phyloP scores from a whole-genome alignment of 148 eudicot genomes.

The Vaccinium myrtillus region DNA sequence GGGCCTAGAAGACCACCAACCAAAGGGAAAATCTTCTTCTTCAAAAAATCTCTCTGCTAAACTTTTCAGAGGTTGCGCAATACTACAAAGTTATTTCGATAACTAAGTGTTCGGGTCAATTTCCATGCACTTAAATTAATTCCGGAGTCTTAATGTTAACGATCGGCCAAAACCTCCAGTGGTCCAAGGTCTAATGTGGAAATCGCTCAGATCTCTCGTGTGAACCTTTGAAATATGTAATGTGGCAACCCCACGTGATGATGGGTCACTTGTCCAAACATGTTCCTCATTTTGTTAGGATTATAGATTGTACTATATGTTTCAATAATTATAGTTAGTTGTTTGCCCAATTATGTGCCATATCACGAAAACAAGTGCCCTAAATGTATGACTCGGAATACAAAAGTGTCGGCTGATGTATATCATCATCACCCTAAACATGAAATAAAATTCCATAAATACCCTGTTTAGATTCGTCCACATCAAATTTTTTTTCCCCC shows the following conservation, averaged over 20 bases:
- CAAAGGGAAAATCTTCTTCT: neutral
- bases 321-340: neutral
- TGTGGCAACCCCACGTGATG: neutral
- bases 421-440: neutral
- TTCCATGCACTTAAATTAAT: no score
- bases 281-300: no score
- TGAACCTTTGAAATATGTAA: neutral
- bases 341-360: neutral
- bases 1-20: neutral
- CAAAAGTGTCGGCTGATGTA: neutral
- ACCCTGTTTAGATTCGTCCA: no score
- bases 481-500: no score
- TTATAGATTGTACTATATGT: no score
- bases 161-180: no score
- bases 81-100: no score
- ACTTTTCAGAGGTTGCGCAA: neutral
- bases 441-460: no score
- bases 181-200: no score
- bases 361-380: neutral
- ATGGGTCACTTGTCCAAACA: neutral
- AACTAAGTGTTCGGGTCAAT: no score
- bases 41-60: neutral
- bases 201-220: no score
- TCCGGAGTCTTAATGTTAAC: no score
- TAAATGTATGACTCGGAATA: neutral